phyloP scores from a whole-genome alignment of 2,329 filamentous ascomycete species.

The Rasamsonia emersonii region DNA sequence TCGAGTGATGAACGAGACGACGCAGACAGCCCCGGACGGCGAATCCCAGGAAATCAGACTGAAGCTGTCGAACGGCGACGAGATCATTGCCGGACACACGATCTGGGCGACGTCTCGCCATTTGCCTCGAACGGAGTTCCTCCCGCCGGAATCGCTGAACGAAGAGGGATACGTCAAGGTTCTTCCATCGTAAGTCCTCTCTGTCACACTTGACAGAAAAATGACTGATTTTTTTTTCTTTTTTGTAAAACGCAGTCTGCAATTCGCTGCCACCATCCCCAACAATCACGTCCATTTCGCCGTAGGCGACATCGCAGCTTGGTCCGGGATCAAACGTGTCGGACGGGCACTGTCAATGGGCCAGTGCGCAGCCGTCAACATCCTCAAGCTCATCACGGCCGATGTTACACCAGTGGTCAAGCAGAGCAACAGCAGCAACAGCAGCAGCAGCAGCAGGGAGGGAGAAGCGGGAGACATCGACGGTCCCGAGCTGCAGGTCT shows the following conservation, averaged over 20 bases:
- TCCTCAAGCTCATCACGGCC: too few relatives aligned
- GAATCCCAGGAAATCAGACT: conserved; percentile 30
- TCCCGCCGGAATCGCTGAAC: conserved; percentile 52
- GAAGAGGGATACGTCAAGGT: conserved; percentile 60
- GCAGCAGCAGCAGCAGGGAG: too few relatives aligned
- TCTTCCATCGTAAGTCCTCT: conserved; percentile 40
- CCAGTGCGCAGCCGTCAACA: conserved; percentile 56
- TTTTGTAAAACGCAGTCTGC: conserved; percentile 34
- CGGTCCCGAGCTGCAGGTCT: neutral
- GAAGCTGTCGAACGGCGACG: conserved; percentile 52
- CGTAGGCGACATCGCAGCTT: conserved; percentile 59
- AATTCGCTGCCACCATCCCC: conserved; percentile 46
- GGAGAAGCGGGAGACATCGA: too few relatives aligned
- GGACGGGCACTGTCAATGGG: conserved; percentile 69
- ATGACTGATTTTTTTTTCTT: conserved; percentile 4
- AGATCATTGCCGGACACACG: conserved; percentile 55
- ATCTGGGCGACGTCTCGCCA: conserved; percentile 61
- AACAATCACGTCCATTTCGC: conserved; percentile 58
- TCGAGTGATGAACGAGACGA: conserved; percentile 39
- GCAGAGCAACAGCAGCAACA: too few relatives aligned
- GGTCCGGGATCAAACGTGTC: conserved; percentile 73
- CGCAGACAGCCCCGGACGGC: conserved; percentile 17
- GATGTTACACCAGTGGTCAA: too few relatives aligned
- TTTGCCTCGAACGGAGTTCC: conserved; percentile 53
- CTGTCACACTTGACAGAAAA: neutral